phyloP scores from a whole-genome alignment of 2,329 filamentous ascomycete species.

The Pseudophaeomoniella oleicola region DNA sequence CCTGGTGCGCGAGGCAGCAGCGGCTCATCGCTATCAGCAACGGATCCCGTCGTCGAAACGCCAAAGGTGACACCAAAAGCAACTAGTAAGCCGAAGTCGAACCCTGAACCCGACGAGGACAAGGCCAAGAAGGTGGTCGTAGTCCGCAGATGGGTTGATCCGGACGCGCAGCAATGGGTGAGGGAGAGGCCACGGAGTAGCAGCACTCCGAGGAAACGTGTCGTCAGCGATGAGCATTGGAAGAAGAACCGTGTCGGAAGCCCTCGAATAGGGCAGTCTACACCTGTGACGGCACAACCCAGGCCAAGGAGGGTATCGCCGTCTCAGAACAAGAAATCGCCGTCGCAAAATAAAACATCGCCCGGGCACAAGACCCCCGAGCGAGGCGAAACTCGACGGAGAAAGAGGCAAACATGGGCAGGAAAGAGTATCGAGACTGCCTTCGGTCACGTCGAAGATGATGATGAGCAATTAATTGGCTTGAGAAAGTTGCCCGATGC shows the following conservation, averaged over 20 bases:
- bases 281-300: conserved; percentile 23
- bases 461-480: too few species aligned
- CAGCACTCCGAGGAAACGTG: conserved; percentile 71
- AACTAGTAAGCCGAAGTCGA: conserved; percentile 12
- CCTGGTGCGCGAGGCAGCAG: neutral
- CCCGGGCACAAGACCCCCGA: conserved; percentile 1
- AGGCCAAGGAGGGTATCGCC: conserved; percentile 27
- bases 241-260: conserved; percentile 35
- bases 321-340: too few species aligned
- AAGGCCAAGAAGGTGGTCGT: conserved; percentile 11
- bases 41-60: conserved; percentile 20
- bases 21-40: neutral
- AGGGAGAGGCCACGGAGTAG: conserved; percentile 21
- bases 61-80: conserved; percentile 13
- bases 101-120: conserved; percentile 2
- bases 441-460: too few species aligned
- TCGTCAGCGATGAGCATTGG: conserved; percentile 87
- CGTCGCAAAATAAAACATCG: neutral
- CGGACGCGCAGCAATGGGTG: conserved; percentile 6
- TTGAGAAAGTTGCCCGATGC: too few species aligned
- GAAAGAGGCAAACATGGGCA: conserved; percentile 7
- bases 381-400: conserved; percentile 3
- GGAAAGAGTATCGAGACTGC: too few species aligned
- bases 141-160: conserved; percentile 6
- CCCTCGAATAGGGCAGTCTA: conserved; percentile 21